Evolutionary conservation across 495 filamentous ascomycete genomes (phyloP), one percentile per base, ranked within the genome.

Genomic region (Letharia columbiana): DNA sequence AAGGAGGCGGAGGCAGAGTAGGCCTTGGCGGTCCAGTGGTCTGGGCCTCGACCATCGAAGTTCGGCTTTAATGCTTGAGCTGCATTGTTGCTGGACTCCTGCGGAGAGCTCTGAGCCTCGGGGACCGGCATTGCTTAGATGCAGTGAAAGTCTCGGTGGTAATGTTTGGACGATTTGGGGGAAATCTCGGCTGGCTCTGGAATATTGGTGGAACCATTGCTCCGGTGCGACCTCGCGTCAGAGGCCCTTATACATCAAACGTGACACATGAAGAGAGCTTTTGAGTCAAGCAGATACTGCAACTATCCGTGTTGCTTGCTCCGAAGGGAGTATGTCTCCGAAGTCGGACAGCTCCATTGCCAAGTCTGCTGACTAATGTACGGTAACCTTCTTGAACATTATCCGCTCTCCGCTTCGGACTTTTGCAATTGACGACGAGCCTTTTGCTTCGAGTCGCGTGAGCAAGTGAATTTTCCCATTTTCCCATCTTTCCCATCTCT

Each of bases 1-100:
- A 91, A 92, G n/a, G 84, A 80, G 4, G 88, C 89, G 35, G 86
- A 81, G 63, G 81, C 74, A 57, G 81, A 80, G 73, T 90, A 91
- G 58, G 80, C 85, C 75, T 83, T 78, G 1, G 82, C 76, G 10
- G 82, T 84, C 86, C 86, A 88, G 69, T 84, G 78, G 61, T 88
- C 85, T 70, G 79, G 76, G 40, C 72, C 69, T 44, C 62, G 63
- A 65, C 62, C 60, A 40, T 61, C 61, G 50, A 39, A 33, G 28
- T 6, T 15, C 3, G 35, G 28, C 3, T 39, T 47, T 47, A 15
- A 8, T 47, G 2, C 44, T 47, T 54, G 49, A 15, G 23, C 3
- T 28, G 31, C 12, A 31, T 23, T 54, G 23, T 12, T 31, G 45
- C 45, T 23, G 49, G 49, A 10, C 20, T 47, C 15, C 18, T 54